A percentile compares a stretch with the other conserved stretches of the same genome.
Evolutionary conservation across 371 early-diverging fungal genomes (phyloP).

Genomic region (Mucor plumbeus): DNA sequence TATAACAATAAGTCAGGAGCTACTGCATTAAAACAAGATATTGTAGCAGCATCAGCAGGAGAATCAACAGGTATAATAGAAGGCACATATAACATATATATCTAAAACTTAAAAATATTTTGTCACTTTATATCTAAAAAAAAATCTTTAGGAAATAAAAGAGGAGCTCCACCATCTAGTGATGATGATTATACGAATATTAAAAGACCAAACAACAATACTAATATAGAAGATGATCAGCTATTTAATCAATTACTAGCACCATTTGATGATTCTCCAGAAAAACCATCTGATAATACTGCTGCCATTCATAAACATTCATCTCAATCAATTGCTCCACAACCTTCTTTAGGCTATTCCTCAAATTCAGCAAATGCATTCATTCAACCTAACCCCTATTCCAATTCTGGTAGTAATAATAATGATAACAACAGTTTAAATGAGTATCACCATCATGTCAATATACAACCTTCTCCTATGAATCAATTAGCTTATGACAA

Average conservation of each 20-base stretch:
- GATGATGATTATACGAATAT: not conserved
- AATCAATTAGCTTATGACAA: not conserved
- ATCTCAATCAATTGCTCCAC: slow-evolving; percentile 3
- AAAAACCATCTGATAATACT: not conserved
- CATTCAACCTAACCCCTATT: slow-evolving; percentile 3
- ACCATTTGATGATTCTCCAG: slow-evolving; percentile 18
- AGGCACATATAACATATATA: not conserved
- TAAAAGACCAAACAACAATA: slow-evolving; percentile 4
- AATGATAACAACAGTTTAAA: not conserved
- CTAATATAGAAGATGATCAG: slow-evolving; percentile 18
- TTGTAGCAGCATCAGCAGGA: not conserved
- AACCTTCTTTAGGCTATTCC: not conserved
- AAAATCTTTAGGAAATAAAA: not conserved
- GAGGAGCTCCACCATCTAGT: not conserved
- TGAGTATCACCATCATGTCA: slow-evolving; percentile 11
- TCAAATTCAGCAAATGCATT: not conserved
- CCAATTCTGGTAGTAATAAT: not conserved
- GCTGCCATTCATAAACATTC: not conserved
- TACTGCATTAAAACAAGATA: not conserved
- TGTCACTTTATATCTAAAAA: not conserved
- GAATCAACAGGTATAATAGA: not conserved
- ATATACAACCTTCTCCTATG: slow-evolving; percentile 12
- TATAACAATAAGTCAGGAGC: slow-evolving; percentile 10
- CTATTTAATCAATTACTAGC: slow-evolving; percentile 21
- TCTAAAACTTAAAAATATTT: not conserved